phyloP scores from a whole-genome alignment of 1,139 yeast genomes.

The Sugiyamaella sp. region DNA sequence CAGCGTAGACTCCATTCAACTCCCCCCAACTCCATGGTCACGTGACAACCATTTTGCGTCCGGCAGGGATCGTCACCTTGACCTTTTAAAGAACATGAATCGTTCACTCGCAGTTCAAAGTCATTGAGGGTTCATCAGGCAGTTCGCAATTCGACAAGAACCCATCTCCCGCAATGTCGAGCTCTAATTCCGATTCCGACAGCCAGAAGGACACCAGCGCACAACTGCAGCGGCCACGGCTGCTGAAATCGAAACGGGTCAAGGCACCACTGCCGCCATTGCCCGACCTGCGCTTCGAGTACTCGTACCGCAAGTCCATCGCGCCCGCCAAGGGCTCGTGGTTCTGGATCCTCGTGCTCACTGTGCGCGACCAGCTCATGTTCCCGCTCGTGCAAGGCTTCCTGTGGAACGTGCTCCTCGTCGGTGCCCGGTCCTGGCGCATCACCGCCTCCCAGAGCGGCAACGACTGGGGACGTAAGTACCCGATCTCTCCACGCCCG shows the following conservation, averaged over 20 bases:
- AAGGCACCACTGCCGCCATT: conserved; percentile 23
- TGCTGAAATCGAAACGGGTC: conserved; percentile 6
- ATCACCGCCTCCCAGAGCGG: conserved; percentile 30
- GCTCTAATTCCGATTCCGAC: conserved; percentile 12
- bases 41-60: no score
- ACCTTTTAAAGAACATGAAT: no score
- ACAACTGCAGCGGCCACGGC: conserved; percentile 4
- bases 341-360: conserved; percentile 35
- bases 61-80: no score
- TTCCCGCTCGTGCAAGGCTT: conserved; percentile 55
- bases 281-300: conserved; percentile 43
- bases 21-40: no score
- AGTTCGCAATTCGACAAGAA: background rate
- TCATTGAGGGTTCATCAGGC: no score
- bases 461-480: conserved; percentile 39
- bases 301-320: conserved; percentile 37
- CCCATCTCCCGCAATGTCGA: conserved; percentile 6
- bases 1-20: no score
- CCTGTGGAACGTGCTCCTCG: conserved; percentile 48
- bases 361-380: conserved; percentile 44
- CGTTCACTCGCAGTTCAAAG: no score
- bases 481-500: no score
- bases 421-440: conserved; percentile 49
- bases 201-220: background rate
- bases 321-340: conserved; percentile 40